Conservation (phyloP, 2,329 filamentous ascomycete species). For the Biscogniauxia mediterranea region DNA sequence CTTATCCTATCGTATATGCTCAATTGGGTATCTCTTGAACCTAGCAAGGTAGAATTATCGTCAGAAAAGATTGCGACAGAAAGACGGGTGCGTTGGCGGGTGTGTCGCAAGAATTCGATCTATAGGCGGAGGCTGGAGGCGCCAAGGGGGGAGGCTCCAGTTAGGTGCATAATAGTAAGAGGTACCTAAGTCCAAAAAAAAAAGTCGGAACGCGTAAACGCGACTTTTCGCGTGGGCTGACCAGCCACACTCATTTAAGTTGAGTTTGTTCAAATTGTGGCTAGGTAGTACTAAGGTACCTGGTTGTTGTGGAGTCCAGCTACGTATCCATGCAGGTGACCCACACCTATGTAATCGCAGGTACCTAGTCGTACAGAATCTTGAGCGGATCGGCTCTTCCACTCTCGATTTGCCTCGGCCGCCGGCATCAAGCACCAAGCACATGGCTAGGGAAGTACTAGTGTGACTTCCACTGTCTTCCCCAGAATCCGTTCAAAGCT, state of each 20-base stretch:
- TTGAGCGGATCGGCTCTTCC: not conserved
- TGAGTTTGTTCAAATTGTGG: not conserved
- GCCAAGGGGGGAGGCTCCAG: slow-evolving; percentile 17
- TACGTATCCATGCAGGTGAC: not conserved
- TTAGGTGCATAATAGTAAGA: slow-evolving; percentile 1
- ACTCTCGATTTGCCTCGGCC: not conserved
- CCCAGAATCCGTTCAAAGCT: not conserved
- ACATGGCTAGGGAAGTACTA: too few species aligned
- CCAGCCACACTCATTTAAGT: slow-evolving; percentile 27
- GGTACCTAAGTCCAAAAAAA: not conserved
- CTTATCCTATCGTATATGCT: slow-evolving; percentile 2
- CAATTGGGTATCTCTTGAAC: slow-evolving; percentile 10
- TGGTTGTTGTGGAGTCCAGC: not conserved
- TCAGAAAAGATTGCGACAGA: slow-evolving; percentile 22
- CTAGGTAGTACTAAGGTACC: too few species aligned
- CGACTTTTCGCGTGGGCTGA: slow-evolving; percentile 30
- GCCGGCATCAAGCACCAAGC: not conserved
- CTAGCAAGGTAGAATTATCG: slow-evolving; percentile 14
- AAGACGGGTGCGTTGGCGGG: slow-evolving; percentile 25
- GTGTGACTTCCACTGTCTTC: not conserved
- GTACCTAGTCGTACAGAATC: not conserved
- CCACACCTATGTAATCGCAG: not conserved
- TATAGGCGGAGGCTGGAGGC: slow-evolving; percentile 9
- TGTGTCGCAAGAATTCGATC: slow-evolving; percentile 3
- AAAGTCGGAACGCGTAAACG: slow-evolving; percentile 21